phyloP scores from a whole-genome alignment of 257 asterid genomes.

The Ballota nigra region DNA sequence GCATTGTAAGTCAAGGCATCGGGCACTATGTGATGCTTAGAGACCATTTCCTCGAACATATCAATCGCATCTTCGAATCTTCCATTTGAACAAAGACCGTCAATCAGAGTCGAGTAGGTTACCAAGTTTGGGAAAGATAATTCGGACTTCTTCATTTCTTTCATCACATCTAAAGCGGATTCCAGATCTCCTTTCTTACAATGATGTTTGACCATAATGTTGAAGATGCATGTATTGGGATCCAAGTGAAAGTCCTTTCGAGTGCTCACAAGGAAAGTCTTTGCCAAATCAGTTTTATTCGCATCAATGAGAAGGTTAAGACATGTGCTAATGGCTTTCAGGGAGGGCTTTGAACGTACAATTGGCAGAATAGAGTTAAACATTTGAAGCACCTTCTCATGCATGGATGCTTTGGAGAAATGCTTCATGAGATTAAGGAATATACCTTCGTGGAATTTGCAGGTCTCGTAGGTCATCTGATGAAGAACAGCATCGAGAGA shows the following conservation, averaged over 20 bases:
- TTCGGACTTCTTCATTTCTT: constrained; percentile 71
- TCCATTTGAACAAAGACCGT: constrained; percentile 67
- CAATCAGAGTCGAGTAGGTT: constrained; percentile 83
- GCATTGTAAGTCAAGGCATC: constrained; percentile 87
- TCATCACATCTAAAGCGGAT: constrained; percentile 65
- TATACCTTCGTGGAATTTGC: constrained; percentile 82
- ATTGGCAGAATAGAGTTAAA: constrained; percentile 53
- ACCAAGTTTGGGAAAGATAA: constrained; percentile 71
- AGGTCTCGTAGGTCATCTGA: constrained; percentile 84
- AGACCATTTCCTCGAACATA: constrained; percentile 81
- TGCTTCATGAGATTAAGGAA: constrained; percentile 90
- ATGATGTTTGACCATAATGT: constrained; percentile 83
- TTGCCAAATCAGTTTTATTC: constrained; percentile 60
- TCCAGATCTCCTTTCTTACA: constrained; percentile 66
- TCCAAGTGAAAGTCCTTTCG: constrained; percentile 58
- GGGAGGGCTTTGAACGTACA: constrained; percentile 76
- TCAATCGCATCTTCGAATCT: constrained; percentile 65
- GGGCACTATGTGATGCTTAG: constrained; percentile 66
- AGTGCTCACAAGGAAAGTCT: constrained; percentile 52
- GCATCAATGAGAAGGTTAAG: constrained; percentile 85
- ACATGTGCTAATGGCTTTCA: constrained; percentile 83
- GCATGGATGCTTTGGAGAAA: constrained; percentile 63
- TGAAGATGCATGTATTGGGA: constrained; percentile 89
- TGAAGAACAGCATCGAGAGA: constrained; percentile 64
- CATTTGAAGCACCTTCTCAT: constrained; percentile 76